Base-by-base conservation (phyloP, 768 basidiomycete genomes). In the Fomitopsis serialis region DNA sequence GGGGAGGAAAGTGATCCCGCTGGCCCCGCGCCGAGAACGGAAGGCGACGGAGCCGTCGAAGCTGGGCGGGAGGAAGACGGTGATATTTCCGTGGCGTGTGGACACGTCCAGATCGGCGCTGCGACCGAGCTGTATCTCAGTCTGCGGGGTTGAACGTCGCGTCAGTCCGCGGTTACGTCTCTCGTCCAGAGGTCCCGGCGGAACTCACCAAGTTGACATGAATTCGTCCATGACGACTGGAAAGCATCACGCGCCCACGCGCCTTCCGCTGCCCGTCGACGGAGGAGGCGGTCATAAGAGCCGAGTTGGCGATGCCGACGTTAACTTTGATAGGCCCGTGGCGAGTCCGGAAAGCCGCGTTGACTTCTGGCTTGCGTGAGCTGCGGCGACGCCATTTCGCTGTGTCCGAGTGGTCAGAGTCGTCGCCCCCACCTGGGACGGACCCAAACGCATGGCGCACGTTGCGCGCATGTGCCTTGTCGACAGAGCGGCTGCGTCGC, bases 341-440 rank as follows among this genome's bases (percentile, higher is more conserved):
- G 9, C 60, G 58, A 0, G 65, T 66, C 23, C 57, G 46, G 56
- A 66, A 63, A 1, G 58, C 48, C 0, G 65, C 65, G 48, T 64
- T 58, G 32, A 60, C 48, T 2, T 64, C 57, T 22, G 54, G 43
- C 52, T 15, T 45, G 24, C 51, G 50, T 54, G 32, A 29, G 25
- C 27, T 37, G 19, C 19, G 42, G 43, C 34, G 44, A 42, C 6
- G 12, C 13, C 10, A 32, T 36, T 4, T 23, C 24, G 29, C 46
- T 42, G 19, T 8, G 37, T 40, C 37, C 37, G 37, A 40, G 15
- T 4, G 6, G 37, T 29, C 27, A 13, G 47, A 25, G 27, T 32
- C 36, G 2, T 45, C 34, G 17, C 37, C 3, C 19, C 27, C 13
- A 8, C 37, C 37, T 6, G 37, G 37, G 6, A 40, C 19, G 7